A percentile compares a stretch with the other conserved stretches of the same genome.
These are phyloP conservation scores for Vigna radiata DNA, from an alignment of 306 rosid species.

Conservation along the genomic window DNA sequence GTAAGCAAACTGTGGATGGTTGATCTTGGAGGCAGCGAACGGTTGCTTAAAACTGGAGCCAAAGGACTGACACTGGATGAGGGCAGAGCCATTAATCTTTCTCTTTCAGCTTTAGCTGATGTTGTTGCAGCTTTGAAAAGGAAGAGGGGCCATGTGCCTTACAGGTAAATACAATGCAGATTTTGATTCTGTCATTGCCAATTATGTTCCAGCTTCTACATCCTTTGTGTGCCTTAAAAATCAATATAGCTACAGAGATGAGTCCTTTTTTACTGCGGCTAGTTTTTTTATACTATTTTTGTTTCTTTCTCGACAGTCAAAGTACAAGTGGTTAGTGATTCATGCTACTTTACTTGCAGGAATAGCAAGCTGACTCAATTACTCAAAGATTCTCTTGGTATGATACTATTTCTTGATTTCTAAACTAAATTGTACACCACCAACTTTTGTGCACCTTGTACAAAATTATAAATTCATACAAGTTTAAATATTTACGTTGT, in stretches of 20 bases:
- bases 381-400: conserved; percentile 94
- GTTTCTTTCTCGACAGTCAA: conserved; percentile 47
- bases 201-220: conserved; percentile 26
- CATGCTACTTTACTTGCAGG: conserved; percentile 63
- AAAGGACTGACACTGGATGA: conserved; percentile 89
- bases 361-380: conserved; percentile 98
- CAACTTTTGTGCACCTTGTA: conserved; percentile 4
- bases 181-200: conserved; percentile 36
- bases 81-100: conserved; percentile 96
- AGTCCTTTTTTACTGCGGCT: conserved; percentile 22
- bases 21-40: conserved; percentile 97
- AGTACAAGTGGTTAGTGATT: conserved; percentile 38
- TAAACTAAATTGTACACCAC: conserved; percentile 27
- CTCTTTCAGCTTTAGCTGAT: conserved; percentile 96
- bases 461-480: background rate
- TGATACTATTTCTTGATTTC: conserved; percentile 31
- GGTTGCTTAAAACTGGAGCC: conserved; percentile 93
- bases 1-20: conserved; percentile 95
- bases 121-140: conserved; percentile 92
- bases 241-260: conserved; percentile 19
- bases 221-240: conserved; percentile 29
- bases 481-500: background rate
- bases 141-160: conserved; percentile 89
- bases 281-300: conserved; percentile 24
- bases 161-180: conserved; percentile 65